A percentile compares a stretch with the other conserved stretches of the same genome.
These are phyloP conservation scores for Puccinia triticina DNA, from an alignment of 1,284 basidiomycete species.

Conservation along the genomic window DNA sequence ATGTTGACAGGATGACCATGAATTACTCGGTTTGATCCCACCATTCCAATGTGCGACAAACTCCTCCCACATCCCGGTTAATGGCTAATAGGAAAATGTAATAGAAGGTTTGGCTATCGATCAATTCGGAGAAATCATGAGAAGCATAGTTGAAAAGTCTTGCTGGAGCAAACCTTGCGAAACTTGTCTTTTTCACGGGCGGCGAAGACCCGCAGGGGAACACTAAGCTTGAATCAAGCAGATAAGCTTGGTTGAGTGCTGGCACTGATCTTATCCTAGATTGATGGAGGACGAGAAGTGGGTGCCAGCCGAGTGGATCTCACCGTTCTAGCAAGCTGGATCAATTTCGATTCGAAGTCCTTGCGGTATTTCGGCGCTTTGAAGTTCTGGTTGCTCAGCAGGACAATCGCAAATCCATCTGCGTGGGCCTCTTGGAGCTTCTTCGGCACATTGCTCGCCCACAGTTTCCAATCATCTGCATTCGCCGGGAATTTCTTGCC, in stretches of 20 bases:
- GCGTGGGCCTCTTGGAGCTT: constrained; percentile 69
- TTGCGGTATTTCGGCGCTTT: constrained; percentile 66
- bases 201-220: constrained; percentile 79
- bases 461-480: constrained; percentile 73
- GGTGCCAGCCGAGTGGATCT: constrained; percentile 55
- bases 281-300: constrained; percentile 6
- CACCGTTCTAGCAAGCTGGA: constrained; percentile 71
- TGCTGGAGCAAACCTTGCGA: constrained; percentile 66
- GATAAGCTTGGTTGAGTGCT: constrained; percentile 1
- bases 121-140: not conserved
- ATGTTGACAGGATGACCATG: not conserved
- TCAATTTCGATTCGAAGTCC: constrained; percentile 76
- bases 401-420: constrained; percentile 66
- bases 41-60: constrained; percentile 43
- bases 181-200: constrained; percentile 74
- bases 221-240: constrained; percentile 65
- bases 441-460: constrained; percentile 69
- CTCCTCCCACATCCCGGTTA: constrained; percentile 78
- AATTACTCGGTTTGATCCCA: constrained; percentile 27
- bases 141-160: not conserved
- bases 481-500: constrained; percentile 64
- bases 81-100: constrained; percentile 63
- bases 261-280: not conserved
- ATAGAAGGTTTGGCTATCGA: not conserved
- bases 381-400: constrained; percentile 35